Evolutionary conservation across 139 green algal genomes (phyloP).

Genomic region (Zygnema cylindricum): DNA sequence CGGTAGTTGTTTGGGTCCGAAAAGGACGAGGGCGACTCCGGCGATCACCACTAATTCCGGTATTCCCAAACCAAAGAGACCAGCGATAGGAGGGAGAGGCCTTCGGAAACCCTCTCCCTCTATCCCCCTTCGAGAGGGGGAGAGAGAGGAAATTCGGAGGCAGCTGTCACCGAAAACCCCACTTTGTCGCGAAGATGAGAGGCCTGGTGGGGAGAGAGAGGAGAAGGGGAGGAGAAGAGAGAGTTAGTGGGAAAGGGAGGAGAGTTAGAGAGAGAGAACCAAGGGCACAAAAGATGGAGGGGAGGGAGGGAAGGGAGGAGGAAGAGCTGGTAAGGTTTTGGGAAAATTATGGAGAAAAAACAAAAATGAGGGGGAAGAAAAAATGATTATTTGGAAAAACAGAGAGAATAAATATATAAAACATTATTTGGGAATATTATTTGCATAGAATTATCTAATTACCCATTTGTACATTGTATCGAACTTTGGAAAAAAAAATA

Average conservation of each 20-base stretch:
- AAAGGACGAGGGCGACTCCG: conserved; percentile 64
- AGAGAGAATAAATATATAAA: too few species aligned
- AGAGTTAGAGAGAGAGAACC: background rate
- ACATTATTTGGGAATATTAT: too few species aligned
- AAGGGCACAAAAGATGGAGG: background rate
- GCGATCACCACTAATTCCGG: conserved; percentile 67
- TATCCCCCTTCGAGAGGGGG: background rate
- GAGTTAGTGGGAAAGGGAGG: background rate
- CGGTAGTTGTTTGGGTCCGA: conserved; percentile 88
- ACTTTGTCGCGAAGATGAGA: background rate
- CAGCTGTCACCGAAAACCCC: background rate
- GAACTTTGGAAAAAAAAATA: too few species aligned
- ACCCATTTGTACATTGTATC: too few species aligned
- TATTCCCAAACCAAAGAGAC: conserved; percentile 66
- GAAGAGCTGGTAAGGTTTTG: background rate
- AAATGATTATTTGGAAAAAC: too few species aligned
- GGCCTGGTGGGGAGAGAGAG: background rate
- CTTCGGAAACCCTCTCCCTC: background rate
- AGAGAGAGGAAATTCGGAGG: background rate
- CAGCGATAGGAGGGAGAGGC: conserved; percentile 15
- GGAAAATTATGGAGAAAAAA: background rate
- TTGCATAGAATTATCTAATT: too few species aligned
- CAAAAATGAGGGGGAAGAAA: background rate
- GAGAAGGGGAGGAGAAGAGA: conserved; percentile 8
- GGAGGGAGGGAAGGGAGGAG: background rate